phyloP scores from a whole-genome alignment of 345 rosid species.

The Adansonia digitata region DNA sequence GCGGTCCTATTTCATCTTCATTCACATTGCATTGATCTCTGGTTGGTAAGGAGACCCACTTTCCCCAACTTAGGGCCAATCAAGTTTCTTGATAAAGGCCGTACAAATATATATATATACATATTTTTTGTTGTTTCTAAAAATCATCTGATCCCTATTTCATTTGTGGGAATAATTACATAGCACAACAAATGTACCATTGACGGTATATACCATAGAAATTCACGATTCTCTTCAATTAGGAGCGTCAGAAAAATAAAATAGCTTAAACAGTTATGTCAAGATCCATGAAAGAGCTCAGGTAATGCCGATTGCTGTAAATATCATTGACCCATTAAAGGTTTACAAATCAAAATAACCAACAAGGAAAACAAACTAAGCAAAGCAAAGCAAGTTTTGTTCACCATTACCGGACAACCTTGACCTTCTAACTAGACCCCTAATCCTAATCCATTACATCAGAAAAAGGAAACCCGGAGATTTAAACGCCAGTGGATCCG shows the following conservation, averaged over 20 bases:
- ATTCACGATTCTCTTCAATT: background rate
- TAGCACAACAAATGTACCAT: background rate
- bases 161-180: no score
- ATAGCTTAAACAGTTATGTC: background rate
- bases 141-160: background rate
- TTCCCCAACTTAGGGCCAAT: no score
- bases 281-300: background rate
- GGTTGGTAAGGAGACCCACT: conserved; percentile 26
- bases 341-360: background rate
- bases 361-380: background rate
- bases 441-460: background rate
- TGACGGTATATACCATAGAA: background rate
- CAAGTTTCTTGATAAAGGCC: background rate
- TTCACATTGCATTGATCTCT: conserved; percentile 27
- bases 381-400: background rate
- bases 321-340: background rate
- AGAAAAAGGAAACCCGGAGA: background rate
- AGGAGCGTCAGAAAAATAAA: background rate
- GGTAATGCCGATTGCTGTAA: background rate
- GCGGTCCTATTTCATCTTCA: conserved; percentile 30
- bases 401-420: background rate
- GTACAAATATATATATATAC: background rate
- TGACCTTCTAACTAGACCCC: background rate
- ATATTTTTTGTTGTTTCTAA: background rate
- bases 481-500: conserved; percentile 72